These are phyloP conservation scores for Tardiomyces digboiensis DNA, from an alignment of 1,139 yeast genomes.

Conservation along the genomic window DNA sequence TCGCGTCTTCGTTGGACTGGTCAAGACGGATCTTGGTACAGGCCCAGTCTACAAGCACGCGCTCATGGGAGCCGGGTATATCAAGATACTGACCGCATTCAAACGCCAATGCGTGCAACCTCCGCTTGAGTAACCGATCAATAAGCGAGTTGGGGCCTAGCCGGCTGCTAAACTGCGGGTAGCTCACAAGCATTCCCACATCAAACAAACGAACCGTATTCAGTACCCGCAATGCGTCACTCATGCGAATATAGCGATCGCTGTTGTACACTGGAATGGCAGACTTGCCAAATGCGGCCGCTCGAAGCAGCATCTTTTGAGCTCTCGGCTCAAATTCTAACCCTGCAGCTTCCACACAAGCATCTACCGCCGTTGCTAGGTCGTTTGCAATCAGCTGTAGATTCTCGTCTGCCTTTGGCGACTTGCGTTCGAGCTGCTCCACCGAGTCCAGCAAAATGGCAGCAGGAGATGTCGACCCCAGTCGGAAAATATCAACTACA, in stretches of 20 bases:
- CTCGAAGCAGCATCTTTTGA: conserved; percentile 73
- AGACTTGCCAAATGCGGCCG: conserved; percentile 83
- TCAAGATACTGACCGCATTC: conserved; percentile 45
- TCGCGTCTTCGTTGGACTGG: conserved; percentile 45
- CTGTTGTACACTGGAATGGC: conserved; percentile 47
- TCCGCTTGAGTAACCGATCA: conserved; percentile 48
- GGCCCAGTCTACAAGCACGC: conserved; percentile 76
- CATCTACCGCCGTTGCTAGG: conserved; percentile 53
- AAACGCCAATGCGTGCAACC: conserved; percentile 54
- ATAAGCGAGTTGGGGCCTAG: conserved; percentile 37
- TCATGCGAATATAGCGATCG: conserved; percentile 48
- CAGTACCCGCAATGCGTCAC: conserved; percentile 54
- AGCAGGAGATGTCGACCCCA: conserved; percentile 79
- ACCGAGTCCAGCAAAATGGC: conserved; percentile 78
- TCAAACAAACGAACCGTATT: conserved; percentile 58
- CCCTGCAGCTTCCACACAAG: conserved; percentile 66
- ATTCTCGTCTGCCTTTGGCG: conserved; percentile 82
- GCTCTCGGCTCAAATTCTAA: conserved; percentile 67
- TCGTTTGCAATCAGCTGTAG: conserved; percentile 45
- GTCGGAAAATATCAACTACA: conserved; percentile 56
- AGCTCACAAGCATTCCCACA: conserved; percentile 62
- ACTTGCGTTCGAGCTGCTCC: conserved; percentile 56
- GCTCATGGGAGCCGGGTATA: conserved; percentile 21
- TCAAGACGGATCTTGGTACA: conserved; percentile 52
- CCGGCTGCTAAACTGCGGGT: conserved; percentile 34